phyloP scores from a whole-genome alignment of 2,329 filamentous ascomycete species.

The Arachnomyces sp. region DNA sequence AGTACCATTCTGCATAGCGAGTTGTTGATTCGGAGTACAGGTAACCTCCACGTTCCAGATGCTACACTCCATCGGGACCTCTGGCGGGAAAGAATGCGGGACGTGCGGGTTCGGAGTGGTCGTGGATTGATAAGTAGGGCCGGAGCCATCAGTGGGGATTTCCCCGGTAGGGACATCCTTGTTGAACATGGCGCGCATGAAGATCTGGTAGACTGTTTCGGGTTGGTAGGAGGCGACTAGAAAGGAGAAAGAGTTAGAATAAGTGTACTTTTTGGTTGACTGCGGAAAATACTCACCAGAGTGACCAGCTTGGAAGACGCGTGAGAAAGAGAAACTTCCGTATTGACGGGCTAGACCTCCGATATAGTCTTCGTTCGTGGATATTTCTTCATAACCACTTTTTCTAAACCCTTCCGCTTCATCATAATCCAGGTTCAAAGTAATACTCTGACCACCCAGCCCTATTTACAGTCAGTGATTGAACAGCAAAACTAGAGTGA shows the following conservation, averaged over 20 bases:
- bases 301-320: conserved; percentile 26
- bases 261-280: too few relatives aligned
- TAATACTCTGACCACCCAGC: conserved; percentile 44
- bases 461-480: conserved; percentile 10
- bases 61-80: neutral
- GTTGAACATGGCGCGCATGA: conserved; percentile 27
- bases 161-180: conserved; percentile 29
- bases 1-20: conserved; percentile 2
- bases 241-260: conserved; percentile 22
- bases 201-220: conserved; percentile 31
- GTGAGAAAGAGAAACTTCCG: conserved; percentile 34
- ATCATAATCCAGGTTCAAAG: conserved; percentile 38
- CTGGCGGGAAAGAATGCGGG: neutral
- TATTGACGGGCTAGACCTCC: conserved; percentile 35
- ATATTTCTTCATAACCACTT: conserved; percentile 37
- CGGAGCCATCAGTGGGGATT: conserved; percentile 1
- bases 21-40: conserved; percentile 4
- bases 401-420: conserved; percentile 31
- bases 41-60: neutral
- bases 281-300: too few relatives aligned
- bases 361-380: conserved; percentile 25
- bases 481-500: too few relatives aligned
- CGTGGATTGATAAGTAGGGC: too few relatives aligned
- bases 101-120: too few relatives aligned
- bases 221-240: conserved; percentile 28